Evolutionary conservation across 2,329 filamentous ascomycete genomes (phyloP).

Genomic region (Dryadomyces sulphureus): DNA sequence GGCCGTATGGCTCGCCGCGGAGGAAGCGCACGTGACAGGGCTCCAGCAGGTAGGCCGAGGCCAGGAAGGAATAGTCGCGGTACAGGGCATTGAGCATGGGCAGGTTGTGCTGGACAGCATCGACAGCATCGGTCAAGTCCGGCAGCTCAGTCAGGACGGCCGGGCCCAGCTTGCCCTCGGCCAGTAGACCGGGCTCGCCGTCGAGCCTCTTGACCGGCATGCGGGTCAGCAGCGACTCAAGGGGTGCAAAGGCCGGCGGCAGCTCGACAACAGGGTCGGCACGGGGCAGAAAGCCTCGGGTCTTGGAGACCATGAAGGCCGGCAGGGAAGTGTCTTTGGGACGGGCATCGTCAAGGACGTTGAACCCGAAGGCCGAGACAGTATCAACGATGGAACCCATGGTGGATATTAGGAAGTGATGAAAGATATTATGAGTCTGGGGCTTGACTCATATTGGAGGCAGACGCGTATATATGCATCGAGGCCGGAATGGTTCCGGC

Average conservation of each 20-base stretch:
- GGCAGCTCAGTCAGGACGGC: slow-evolving; percentile 61
- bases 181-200: slow-evolving; percentile 65
- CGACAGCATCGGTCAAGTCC: slow-evolving; percentile 59
- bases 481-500: slow-evolving; percentile 36
- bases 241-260: slow-evolving; percentile 55
- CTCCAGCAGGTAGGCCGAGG: slow-evolving; percentile 80
- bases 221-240: slow-evolving; percentile 57
- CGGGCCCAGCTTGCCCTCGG: slow-evolving; percentile 56
- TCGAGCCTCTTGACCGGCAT: slow-evolving; percentile 67
- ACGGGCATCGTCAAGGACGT: slow-evolving; percentile 47
- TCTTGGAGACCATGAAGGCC: slow-evolving; percentile 67
- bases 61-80: slow-evolving; percentile 81
- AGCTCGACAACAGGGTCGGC: slow-evolving; percentile 47
- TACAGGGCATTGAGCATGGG: slow-evolving; percentile 76
- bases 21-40: slow-evolving; percentile 68
- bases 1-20: slow-evolving; percentile 60
- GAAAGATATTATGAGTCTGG: not conserved
- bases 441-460: not conserved
- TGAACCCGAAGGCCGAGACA: slow-evolving; percentile 25
- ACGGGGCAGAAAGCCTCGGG: slow-evolving; percentile 60
- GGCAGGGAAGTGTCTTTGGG: slow-evolving; percentile 49
- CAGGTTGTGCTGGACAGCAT: slow-evolving; percentile 58
- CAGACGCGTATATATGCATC: slow-evolving; percentile 26
- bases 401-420: slow-evolving; percentile 8
- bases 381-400: slow-evolving; percentile 26